These are phyloP conservation scores for Fusarium sp. DNA, from an alignment of 2,329 filamentous ascomycete genomes.

Conservation along the genomic window DNA sequence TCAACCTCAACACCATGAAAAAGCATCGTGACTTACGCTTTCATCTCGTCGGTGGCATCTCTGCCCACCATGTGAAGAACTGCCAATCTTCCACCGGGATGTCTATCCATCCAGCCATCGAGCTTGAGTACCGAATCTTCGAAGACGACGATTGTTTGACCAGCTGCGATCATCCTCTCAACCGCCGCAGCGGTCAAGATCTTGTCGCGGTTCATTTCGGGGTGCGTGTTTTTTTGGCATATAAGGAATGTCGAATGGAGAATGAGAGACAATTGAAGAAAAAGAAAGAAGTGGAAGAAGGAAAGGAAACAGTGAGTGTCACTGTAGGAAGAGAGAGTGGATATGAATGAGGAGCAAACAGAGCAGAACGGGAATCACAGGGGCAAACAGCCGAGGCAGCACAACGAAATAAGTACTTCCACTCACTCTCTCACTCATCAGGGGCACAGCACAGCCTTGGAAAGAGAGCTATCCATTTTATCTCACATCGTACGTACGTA, in stretches of 20 bases:
- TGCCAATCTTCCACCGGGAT: conserved; percentile 66
- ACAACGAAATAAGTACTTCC: conserved; percentile 12
- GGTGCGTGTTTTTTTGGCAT: not conserved
- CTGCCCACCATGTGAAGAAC: conserved; percentile 62
- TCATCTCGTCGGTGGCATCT: conserved; percentile 49
- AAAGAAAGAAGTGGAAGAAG: not conserved
- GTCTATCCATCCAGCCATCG: conserved; percentile 64
- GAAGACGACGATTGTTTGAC: conserved; percentile 63
- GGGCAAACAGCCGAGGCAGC: not conserved
- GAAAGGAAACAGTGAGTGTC: not conserved
- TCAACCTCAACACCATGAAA: not conserved
- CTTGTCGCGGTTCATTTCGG: conserved; percentile 50
- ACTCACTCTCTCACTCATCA: not conserved
- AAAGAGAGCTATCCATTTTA: not conserved
- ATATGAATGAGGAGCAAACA: conserved; percentile 4
- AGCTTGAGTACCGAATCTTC: conserved; percentile 63
- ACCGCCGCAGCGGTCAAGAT: conserved; percentile 56
- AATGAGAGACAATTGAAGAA: not conserved
- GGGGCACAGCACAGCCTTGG: not conserved
- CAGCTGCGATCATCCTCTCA: conserved; percentile 61
- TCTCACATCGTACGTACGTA: not conserved
- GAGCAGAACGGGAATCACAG: not conserved
- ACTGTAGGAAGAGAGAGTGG: not conserved
- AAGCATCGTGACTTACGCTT: conserved; percentile 40
- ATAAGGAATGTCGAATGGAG: not conserved